Conservation (phyloP, 805 yeast genomes). For the Candida odintsovae region DNA sequence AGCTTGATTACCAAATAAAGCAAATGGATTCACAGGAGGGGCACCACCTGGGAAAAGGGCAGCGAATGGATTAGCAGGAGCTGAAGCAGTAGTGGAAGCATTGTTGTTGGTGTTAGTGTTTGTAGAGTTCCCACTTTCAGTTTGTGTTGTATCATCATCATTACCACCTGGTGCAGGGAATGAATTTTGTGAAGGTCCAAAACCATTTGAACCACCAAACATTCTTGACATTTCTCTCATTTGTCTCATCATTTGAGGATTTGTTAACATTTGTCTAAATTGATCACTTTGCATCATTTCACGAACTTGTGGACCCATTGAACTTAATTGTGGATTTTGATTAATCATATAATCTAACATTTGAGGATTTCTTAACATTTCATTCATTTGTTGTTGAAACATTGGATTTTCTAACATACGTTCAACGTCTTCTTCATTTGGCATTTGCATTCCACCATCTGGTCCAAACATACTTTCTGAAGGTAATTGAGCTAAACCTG, state of each 20-base stretch:
- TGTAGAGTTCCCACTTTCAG: constrained; percentile 13
- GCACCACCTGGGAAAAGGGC: constrained; percentile 10
- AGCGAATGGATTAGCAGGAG: constrained; percentile 9
- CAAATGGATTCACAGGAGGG: constrained; percentile 37
- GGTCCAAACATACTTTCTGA: constrained; percentile 87
- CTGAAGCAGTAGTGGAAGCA: constrained; percentile 12
- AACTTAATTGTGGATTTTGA: constrained; percentile 77
- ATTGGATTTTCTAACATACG: constrained; percentile 76
- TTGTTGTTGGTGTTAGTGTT: constrained; percentile 27
- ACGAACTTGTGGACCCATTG: constrained; percentile 86
- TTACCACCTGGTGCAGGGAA: constrained; percentile 48
- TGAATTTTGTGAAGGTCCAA: constrained; percentile 23
- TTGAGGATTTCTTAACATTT: constrained; percentile 80
- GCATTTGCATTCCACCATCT: constrained; percentile 77
- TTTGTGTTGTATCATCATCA: constrained; percentile 11
- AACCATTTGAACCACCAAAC: constrained; percentile 27
- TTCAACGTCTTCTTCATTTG: constrained; percentile 70
- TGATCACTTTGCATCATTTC: constrained; percentile 79
- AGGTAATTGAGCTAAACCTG: constrained; percentile 88
- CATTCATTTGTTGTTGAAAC: constrained; percentile 76
- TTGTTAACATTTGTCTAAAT: constrained; percentile 71
- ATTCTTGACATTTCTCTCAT: constrained; percentile 70
- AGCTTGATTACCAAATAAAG: constrained; percentile 25
- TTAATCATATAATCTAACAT: constrained; percentile 78
- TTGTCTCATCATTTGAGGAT: constrained; percentile 81